Evolutionary conservation across 768 basidiomycete species (phyloP), one percentile per base, ranked within the genome.

Genomic region (Boletus huronensis): DNA sequence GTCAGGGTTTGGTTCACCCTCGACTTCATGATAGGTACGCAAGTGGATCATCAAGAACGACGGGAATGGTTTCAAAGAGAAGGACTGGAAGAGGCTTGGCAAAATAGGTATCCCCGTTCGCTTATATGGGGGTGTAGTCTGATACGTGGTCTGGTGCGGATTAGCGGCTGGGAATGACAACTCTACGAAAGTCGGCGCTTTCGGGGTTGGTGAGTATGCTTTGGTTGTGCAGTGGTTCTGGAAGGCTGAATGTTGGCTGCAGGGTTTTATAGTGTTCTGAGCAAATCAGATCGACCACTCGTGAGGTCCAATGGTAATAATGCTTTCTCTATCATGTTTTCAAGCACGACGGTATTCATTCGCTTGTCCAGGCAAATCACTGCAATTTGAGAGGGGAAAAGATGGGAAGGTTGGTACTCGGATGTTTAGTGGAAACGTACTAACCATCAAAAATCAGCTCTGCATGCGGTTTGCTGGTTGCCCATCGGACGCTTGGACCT

Each of bases 251-350:
- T 3, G 8, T 6, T 19, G 35, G 2, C 23, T 1, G 14, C 3
- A 62, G 60, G 61, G 9, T 62, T 62, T 50, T 62, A 62, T 45
- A 54, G 61, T 13, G 60, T 54, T 11, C 38, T 62, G 26, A 62
- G 60, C 16, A 63, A 54, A 46, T 51, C 61, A 23, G 50, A 62
- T 39, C 36, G n/a, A 40, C 60, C 60, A 14, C 29, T 59, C 6
- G 56, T 62, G 10, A 52, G 0, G n/a, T 62, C 60, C 7, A 14
- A 36, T n/a, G 56, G 60, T 62, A 49, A 48, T 19, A 0, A 11
- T 10, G 6, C 8, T 2, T 23, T 44, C 6, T 21, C 38, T n/a
- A 23, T 39, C 9, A 9, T 21, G 16, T 13, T 38, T 6, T 40
- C 21, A 19, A 19, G 17, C 6, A 21, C 5, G 4, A 1, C 6